phyloP scores from a whole-genome alignment of 2,329 filamentous ascomycete species.

The Aureobasidium sp. region DNA sequence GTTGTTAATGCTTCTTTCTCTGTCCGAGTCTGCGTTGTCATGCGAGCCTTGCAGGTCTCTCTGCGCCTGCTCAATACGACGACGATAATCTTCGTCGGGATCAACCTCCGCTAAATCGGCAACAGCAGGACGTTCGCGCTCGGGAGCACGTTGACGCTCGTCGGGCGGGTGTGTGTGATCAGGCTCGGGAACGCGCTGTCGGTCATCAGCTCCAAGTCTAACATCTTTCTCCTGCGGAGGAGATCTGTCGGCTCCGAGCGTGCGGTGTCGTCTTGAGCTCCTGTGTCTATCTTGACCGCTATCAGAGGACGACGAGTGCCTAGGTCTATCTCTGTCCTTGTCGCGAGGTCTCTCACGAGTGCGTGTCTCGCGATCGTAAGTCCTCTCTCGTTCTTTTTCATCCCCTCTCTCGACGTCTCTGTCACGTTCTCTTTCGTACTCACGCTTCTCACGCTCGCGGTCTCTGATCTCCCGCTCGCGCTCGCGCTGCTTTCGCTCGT shows the following conservation, averaged over 20 bases:
- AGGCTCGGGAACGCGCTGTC: constrained; percentile 16
- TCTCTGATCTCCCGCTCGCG: constrained; percentile 13
- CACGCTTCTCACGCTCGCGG: constrained; percentile 15
- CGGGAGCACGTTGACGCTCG: background rate
- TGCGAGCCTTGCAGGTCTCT: constrained; percentile 2
- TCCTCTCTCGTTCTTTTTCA: constrained; percentile 21
- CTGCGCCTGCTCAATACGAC: constrained; percentile 37
- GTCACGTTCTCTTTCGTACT: constrained; percentile 23
- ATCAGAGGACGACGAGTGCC: constrained; percentile 17
- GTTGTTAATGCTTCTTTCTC: background rate
- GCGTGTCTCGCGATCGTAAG: constrained; percentile 16
- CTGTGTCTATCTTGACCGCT: constrained; percentile 8
- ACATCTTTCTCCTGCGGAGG: constrained; percentile 13
- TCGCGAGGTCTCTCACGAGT: constrained; percentile 23
- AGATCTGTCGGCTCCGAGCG: background rate
- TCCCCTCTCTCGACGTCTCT: constrained; percentile 21
- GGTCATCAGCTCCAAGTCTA: constrained; percentile 9
- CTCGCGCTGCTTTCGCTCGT: constrained; percentile 9
- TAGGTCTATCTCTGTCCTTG: constrained; percentile 22
- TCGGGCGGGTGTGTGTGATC: background rate
- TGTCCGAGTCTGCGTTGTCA: constrained; percentile 5
- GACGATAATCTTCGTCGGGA: constrained; percentile 46
- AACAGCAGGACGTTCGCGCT: constrained; percentile 21
- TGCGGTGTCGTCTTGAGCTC: constrained; percentile 17
- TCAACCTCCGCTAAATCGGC: constrained; percentile 31